Percentiles rank a stretch among this genome's conserved stretches.
Evolutionary conservation across 257 asterid species (phyloP).

Genomic region (Scutellaria barbata): DNA sequence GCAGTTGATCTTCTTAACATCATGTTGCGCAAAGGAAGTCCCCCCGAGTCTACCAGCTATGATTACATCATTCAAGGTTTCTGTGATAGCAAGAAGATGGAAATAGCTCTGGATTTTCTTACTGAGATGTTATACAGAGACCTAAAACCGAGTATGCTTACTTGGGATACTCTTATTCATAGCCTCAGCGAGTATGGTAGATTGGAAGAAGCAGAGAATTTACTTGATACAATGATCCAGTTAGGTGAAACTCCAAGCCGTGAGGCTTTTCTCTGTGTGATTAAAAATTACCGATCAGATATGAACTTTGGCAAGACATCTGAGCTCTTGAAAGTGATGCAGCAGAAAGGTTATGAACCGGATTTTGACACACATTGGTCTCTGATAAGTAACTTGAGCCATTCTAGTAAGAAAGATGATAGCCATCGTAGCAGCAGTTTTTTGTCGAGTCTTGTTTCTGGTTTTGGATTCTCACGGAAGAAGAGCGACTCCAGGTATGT

Average conservation of each 20-base stretch:
- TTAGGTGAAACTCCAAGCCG: conserved; percentile 68
- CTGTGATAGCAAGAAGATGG: conserved; percentile 44
- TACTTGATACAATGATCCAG: conserved; percentile 58
- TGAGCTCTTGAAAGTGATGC: conserved; percentile 65
- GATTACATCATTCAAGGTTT: conserved; percentile 59
- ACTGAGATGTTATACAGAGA: conserved; percentile 72
- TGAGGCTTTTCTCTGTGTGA: conserved; percentile 59
- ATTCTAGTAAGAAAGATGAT: conserved; percentile 44
- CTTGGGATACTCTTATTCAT: conserved; percentile 58
- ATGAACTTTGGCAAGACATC: conserved; percentile 59
- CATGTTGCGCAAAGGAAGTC: conserved; percentile 60
- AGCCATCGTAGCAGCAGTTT: conserved; percentile 42
- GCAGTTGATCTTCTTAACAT: conserved; percentile 64
- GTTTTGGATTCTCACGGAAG: conserved; percentile 46
- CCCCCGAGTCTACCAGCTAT: conserved; percentile 61
- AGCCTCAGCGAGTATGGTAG: conserved; percentile 48
- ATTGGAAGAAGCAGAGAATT: conserved; percentile 60
- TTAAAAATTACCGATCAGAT: conserved; percentile 48
- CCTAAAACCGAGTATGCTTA: conserved; percentile 51
- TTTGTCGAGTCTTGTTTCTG: conserved; percentile 73
- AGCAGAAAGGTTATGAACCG: conserved; percentile 69
- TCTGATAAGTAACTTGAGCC: conserved; percentile 62
- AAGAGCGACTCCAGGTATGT: conserved; percentile 20
- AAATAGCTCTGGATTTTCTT: conserved; percentile 63
- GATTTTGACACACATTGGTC: conserved; percentile 95